These are phyloP conservation scores for Phaffia australis DNA, from an alignment of 768 basidiomycete genomes.

Conservation along the genomic window DNA sequence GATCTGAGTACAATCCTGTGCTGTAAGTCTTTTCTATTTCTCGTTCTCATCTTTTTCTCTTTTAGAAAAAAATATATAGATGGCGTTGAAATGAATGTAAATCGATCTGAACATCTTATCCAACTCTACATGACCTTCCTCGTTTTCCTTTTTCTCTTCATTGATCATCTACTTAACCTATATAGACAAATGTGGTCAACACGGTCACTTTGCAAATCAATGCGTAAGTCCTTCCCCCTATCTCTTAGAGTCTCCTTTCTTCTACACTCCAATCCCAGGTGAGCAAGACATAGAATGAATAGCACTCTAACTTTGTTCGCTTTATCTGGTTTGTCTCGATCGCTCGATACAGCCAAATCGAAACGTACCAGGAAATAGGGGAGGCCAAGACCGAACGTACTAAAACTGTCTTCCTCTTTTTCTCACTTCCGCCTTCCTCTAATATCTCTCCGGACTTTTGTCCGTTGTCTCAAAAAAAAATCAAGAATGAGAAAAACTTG, in stretches of 20 bases:
- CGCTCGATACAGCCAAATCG: slow-evolving; percentile 31
- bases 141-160: not conserved
- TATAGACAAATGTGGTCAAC: slow-evolving; percentile 61
- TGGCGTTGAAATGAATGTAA: no score
- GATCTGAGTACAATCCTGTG: slow-evolving; percentile 34
- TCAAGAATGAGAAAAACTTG: no score
- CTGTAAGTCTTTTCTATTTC: slow-evolving; percentile 30
- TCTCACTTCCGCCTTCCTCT: no score
- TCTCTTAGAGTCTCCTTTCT: no score
- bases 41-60: not conserved
- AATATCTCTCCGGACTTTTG: no score
- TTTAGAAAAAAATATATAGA: slow-evolving; percentile 20
- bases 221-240: no score
- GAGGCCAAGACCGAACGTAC: slow-evolving; percentile 46
- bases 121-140: not conserved
- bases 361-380: slow-evolving; percentile 82
- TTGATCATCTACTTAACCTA: slow-evolving; percentile 24
- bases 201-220: slow-evolving; percentile 59
- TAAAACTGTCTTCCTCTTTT: no score
- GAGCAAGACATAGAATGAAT: no score
- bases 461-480: no score
- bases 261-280: no score
- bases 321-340: no score
- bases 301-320: no score
- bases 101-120: slow-evolving; percentile 22